Evolutionary conservation across 2,329 filamentous ascomycete genomes (phyloP), one percentile per base, ranked within the genome.

Genomic region (Seiridium unicorne): DNA sequence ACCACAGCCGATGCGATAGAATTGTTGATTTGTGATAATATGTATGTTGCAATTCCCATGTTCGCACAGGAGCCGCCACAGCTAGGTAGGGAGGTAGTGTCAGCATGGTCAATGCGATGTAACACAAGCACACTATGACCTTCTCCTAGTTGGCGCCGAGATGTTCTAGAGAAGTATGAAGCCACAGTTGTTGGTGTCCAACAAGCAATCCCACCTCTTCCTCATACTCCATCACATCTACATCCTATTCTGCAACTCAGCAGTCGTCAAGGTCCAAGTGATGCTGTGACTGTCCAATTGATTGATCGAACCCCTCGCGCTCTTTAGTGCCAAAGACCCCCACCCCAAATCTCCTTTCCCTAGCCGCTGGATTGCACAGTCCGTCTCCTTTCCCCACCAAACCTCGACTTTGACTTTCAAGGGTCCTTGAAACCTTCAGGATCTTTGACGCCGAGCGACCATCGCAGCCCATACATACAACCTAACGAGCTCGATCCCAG

Each of bases 371-470:
- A 38, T 35, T 55, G 36, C 38, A 44, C 36, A 55, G 36, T 55
- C 40, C 51, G 38, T 55, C 51, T 55, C 36, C 51, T 55, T 55
- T 35, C 51, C 51, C 51, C 35, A 32, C 51, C 18, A 55, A 44
- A 40, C 51, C 51, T 54, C 51, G 18, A 54, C 51, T 53, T 53
- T 53, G 49, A 53, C 49, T 53, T 53, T 38, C 49, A 26, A 53
- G 49, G 49, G 49, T 53, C 49, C 49, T 34, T 53, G 49, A 53
- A 53, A 18, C 49, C 35, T 53, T 38, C 49, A 36, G 49, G 35
- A 53, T 53, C 31, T 53, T 34, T 35, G 9, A 31, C 32, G 31
- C 49, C 49, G 34, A 53, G 35, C 32, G n/a, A 53, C 32, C 2
- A 53, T 35, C 49, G 32, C 31, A 53, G 38, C 38, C 34, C 31